Conservation (phyloP, 495 filamentous ascomycete genomes). For the Elasticomyces elasticus region DNA sequence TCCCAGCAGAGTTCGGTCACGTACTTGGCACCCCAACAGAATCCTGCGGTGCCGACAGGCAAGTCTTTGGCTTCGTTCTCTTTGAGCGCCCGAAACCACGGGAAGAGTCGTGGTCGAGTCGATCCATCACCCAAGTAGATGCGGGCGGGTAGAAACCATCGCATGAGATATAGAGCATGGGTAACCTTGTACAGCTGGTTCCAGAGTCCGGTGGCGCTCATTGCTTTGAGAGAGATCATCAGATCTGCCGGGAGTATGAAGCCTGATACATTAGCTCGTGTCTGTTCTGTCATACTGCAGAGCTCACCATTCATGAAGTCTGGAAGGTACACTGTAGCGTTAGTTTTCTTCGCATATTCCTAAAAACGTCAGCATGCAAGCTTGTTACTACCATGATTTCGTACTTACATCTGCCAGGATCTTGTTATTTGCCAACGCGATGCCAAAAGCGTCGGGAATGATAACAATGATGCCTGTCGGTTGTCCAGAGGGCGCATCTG, state of each 20-base stretch:
- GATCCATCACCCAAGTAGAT: constrained; percentile 6
- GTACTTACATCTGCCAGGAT: constrained; percentile 26
- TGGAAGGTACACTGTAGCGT: constrained; percentile 18
- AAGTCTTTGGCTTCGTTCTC: constrained; percentile 21
- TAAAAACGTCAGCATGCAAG: not conserved
- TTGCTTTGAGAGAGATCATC: constrained; percentile 20
- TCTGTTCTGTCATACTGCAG: not conserved
- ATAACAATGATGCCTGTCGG: constrained; percentile 28
- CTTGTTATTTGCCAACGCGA: constrained; percentile 25
- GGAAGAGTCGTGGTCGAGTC: constrained; percentile 19
- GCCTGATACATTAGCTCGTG: no score
- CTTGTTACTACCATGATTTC: constrained; percentile 11
- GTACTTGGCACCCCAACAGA: constrained; percentile 29
- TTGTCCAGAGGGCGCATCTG: constrained; percentile 15
- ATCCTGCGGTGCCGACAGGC: constrained; percentile 26
- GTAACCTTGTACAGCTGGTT: constrained; percentile 20
- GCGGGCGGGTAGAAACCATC: constrained; percentile 18
- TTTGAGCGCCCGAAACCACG: constrained; percentile 22
- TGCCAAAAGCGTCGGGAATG: constrained; percentile 29
- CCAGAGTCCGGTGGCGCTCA: constrained; percentile 16
- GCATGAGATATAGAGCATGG: constrained; percentile 17
- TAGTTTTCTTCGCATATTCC: constrained; percentile 12
- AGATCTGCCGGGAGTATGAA: constrained; percentile 11
- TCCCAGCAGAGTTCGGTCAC: constrained; percentile 23
- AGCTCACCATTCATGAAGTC: constrained; percentile 26